These are phyloP conservation scores for Candida sanyaensis DNA, from an alignment of 1,139 yeast genomes.

Conservation along the genomic window DNA sequence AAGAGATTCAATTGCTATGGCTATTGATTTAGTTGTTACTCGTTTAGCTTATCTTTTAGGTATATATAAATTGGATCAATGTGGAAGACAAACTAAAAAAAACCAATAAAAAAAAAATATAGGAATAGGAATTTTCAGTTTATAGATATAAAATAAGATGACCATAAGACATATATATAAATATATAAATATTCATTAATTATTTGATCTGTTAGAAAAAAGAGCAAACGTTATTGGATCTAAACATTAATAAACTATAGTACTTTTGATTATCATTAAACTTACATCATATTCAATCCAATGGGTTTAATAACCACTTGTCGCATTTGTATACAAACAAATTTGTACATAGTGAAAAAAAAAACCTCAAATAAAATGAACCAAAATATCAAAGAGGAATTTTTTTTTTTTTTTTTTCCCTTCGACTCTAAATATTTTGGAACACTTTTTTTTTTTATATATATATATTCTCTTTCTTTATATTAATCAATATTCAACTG, in stretches of 20 bases:
- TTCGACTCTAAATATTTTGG: neutral
- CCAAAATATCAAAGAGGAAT: neutral
- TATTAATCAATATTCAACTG: neutral
- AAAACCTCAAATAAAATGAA: neutral
- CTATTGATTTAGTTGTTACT: constrained; percentile 90
- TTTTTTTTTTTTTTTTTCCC: neutral
- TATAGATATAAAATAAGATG: neutral
- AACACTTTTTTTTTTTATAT: neutral
- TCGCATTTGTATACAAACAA: too few species aligned
- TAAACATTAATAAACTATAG: too few species aligned
- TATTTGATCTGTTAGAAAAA: too few species aligned
- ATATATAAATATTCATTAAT: too few species aligned
- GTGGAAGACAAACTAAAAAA: constrained; percentile 22
- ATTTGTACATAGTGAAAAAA: neutral
- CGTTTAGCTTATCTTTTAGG: constrained; percentile 87
- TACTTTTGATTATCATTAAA: too few species aligned
- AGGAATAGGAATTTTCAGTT: neutral
- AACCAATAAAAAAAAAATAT: constrained; percentile 8
- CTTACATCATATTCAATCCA: too few species aligned
- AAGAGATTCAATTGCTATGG: constrained; percentile 89
- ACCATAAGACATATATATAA: neutral
- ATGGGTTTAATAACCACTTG: too few species aligned
- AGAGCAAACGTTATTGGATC: too few species aligned
- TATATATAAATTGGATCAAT: constrained; percentile 55
- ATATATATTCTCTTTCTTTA: neutral